Evolutionary conservation across 228 moss, liverwort and hornwort species (phyloP).

Genomic region (Sphagnum magellanicum): DNA sequence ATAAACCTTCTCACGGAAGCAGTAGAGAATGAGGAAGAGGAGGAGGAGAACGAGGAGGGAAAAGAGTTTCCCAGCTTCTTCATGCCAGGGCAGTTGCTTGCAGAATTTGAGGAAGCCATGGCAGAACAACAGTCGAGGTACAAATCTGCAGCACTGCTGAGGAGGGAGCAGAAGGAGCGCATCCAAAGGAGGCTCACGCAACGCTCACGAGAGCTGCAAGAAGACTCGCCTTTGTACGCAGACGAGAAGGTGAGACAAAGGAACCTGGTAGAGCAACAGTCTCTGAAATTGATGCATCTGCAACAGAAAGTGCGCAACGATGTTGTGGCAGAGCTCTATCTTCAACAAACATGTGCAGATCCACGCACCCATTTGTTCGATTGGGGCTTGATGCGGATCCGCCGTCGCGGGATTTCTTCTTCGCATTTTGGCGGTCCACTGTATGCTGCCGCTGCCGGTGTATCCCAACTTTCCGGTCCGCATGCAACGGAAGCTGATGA

Average conservation of each 20-base stretch:
- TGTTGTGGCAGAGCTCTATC: slow-evolving; percentile 68
- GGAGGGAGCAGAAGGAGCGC: slow-evolving; percentile 62
- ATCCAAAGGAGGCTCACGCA: slow-evolving; percentile 53
- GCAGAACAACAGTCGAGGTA: slow-evolving; percentile 31
- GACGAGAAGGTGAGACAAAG: slow-evolving; percentile 56
- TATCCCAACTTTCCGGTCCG: not conserved
- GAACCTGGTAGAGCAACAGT: slow-evolving; percentile 69
- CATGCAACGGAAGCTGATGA: slow-evolving; percentile 77
- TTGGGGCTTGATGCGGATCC: slow-evolving; percentile 87
- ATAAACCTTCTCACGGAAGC: not conserved
- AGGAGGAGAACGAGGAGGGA: not conserved
- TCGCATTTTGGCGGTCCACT: slow-evolving; percentile 36
- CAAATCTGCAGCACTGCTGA: slow-evolving; percentile 50
- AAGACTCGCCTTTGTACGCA: slow-evolving; percentile 36
- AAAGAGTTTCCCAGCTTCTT: slow-evolving; percentile 31
- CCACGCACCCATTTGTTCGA: slow-evolving; percentile 73
- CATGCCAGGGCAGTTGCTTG: slow-evolving; percentile 44
- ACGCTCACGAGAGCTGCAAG: slow-evolving; percentile 73
- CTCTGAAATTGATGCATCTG: slow-evolving; percentile 58
- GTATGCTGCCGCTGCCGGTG: slow-evolving; percentile 15
- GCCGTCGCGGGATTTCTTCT: slow-evolving; percentile 54
- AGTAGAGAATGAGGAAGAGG: not conserved
- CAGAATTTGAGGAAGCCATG: slow-evolving; percentile 71
- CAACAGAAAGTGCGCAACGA: slow-evolving; percentile 86
- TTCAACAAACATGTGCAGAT: slow-evolving; percentile 52